Conservation (phyloP, 352 stramenopile species). For the Phytophthora idaei region DNA sequence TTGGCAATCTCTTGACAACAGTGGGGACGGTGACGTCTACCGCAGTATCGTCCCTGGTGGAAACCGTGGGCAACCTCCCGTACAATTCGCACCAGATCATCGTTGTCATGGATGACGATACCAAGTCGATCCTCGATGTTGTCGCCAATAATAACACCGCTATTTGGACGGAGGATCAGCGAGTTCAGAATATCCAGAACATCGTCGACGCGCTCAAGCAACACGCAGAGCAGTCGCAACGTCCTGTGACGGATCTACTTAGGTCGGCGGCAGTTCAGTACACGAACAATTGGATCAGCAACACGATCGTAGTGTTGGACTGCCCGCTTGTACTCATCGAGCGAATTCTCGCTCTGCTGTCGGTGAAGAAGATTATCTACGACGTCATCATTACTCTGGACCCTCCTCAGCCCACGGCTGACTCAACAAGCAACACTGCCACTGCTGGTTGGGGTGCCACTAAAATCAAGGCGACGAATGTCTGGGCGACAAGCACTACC, state of each 20-base stretch:
- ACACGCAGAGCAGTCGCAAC: constrained; percentile 15
- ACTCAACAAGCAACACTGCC: constrained; percentile 29
- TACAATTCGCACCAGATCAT: constrained; percentile 21
- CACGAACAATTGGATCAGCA: constrained; percentile 44
- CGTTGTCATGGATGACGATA: constrained; percentile 23
- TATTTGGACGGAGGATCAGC: constrained; percentile 25
- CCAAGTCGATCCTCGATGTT: constrained; percentile 7
- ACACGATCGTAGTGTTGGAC: constrained; percentile 43
- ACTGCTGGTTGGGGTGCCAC: constrained; percentile 37
- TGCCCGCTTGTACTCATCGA: constrained; percentile 25
- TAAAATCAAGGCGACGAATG: constrained; percentile 43
- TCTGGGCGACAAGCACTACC: constrained; percentile 37
- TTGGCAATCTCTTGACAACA: constrained; percentile 11
- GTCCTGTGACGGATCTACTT: constrained; percentile 22
- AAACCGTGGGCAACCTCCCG: constrained; percentile 5
- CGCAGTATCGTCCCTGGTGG: constrained; percentile 23
- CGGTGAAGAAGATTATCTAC: constrained; percentile 38
- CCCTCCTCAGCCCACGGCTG: constrained; percentile 14
- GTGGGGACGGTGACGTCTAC: not conserved
- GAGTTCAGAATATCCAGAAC: constrained; percentile 23
- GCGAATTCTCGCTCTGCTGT: constrained; percentile 20
- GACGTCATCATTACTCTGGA: constrained; percentile 30
- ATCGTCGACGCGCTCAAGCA: constrained; percentile 30
- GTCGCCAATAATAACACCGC: constrained; percentile 16
- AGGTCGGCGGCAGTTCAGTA: constrained; percentile 1